phyloP scores from a whole-genome alignment of 1,284 basidiomycete species.

The Moesziomyces sp. region DNA sequence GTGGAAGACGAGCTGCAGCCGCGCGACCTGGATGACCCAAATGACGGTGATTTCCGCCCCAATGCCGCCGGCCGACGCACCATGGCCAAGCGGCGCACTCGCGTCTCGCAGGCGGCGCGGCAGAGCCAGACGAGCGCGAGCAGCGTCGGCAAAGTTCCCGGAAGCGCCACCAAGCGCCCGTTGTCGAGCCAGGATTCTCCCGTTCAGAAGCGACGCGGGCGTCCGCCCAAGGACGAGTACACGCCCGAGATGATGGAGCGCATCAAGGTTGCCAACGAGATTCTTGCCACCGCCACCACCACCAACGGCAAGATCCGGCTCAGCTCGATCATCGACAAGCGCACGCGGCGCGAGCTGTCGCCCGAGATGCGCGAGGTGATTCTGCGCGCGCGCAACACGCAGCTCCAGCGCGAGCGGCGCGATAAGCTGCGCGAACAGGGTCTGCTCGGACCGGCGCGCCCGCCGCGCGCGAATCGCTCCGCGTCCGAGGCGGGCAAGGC shows the following conservation, averaged over 20 bases:
- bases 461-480: too few species aligned
- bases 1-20: conserved; percentile 10
- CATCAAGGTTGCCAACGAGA: conserved; percentile 22
- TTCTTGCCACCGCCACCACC: conserved; percentile 8
- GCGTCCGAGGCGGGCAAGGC: neutral
- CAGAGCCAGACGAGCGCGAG: conserved; percentile 5
- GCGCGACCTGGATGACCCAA: conserved; percentile 2
- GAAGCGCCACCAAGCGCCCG: neutral
- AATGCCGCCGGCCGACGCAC: neutral
- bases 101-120: neutral
- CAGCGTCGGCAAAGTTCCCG: conserved; percentile 23
- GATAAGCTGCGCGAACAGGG: conserved; percentile 3
- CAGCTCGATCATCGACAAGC: conserved; percentile 13
- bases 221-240: conserved; percentile 16
- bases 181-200: neutral
- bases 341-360: conserved; percentile 4
- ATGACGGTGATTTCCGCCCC: conserved; percentile 29
- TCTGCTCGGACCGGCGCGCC: too few species aligned
- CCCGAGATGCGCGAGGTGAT: conserved; percentile 21
- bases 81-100: conserved; percentile 1
- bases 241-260: conserved; percentile 17
- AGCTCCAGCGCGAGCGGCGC: conserved; percentile 15
- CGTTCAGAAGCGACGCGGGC: conserved; percentile 14
- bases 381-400: conserved; percentile 13
- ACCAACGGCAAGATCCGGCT: conserved; percentile 1